These are phyloP conservation scores for Yamadazyma sp. DNA, from an alignment of 805 yeast genomes.

Conservation along the genomic window DNA sequence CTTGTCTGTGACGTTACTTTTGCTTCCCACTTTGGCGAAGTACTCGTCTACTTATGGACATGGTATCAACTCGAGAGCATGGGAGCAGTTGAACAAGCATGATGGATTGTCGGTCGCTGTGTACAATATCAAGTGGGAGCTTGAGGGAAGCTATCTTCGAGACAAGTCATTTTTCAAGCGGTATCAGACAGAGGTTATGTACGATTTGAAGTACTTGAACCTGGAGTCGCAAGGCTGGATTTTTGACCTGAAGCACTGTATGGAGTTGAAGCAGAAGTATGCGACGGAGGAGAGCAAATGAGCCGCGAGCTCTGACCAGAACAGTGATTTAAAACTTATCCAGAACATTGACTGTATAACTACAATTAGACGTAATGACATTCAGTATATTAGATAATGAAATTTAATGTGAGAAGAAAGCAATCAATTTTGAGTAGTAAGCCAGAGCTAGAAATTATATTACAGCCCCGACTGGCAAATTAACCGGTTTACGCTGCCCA, in stretches of 20 bases:
- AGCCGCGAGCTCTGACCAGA: too few relatives aligned
- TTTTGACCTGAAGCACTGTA: conserved; percentile 29
- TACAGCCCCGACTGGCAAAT: too few relatives aligned
- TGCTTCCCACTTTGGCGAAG: conserved; percentile 66
- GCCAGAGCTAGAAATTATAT: too few relatives aligned
- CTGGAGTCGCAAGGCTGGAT: conserved; percentile 31
- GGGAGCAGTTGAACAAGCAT: conserved; percentile 59
- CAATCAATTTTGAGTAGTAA: too few relatives aligned
- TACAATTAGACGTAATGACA: too few relatives aligned
- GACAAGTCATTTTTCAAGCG: conserved; percentile 31
- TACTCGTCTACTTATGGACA: conserved; percentile 68
- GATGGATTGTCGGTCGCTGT: conserved; percentile 78
- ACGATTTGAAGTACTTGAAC: conserved; percentile 22
- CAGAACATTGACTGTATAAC: too few relatives aligned
- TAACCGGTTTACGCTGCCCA: too few relatives aligned
- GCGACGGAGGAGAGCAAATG: too few relatives aligned
- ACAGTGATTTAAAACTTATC: too few relatives aligned
- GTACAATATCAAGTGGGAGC: conserved; percentile 52
- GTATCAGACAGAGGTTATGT: conserved; percentile 25
- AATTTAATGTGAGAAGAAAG: too few relatives aligned
- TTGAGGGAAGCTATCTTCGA: conserved; percentile 25
- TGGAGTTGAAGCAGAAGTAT: conserved; percentile 27
- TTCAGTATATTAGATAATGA: too few relatives aligned
- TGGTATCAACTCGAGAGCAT: conserved; percentile 72
- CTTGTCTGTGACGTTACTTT: conserved; percentile 53